These are phyloP conservation scores for Phyllosticta citriasiana DNA, from an alignment of 2,329 filamentous ascomycete genomes.

Conservation along the genomic window DNA sequence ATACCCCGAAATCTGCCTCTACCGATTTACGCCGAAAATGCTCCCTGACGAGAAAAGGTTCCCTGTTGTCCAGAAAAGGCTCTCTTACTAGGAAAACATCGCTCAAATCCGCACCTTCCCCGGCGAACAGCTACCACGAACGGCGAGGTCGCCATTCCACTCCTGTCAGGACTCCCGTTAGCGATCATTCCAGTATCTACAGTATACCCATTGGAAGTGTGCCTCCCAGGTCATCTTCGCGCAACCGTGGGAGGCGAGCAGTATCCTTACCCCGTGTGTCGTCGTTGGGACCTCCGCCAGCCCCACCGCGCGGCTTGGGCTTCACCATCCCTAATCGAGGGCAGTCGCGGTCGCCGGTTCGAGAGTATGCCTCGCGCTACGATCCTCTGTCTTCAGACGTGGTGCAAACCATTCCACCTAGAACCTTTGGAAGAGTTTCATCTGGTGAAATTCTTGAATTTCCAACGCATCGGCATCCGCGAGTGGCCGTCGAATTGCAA, in stretches of 20 bases:
- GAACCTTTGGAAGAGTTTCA: slow-evolving; percentile 39
- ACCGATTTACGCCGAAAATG: slow-evolving; percentile 14
- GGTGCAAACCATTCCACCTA: slow-evolving; percentile 34
- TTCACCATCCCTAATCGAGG: slow-evolving; percentile 36
- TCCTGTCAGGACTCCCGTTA: slow-evolving; percentile 18
- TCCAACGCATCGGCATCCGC: slow-evolving; percentile 39
- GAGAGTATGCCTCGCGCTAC: slow-evolving; percentile 29
- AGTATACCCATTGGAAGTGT: slow-evolving; percentile 36
- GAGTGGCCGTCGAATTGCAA: slow-evolving; percentile 40
- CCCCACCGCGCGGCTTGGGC: slow-evolving; percentile 17
- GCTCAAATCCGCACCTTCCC: slow-evolving; percentile 24
- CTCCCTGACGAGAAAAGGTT: slow-evolving; percentile 25
- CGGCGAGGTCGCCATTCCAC: slow-evolving; percentile 2
- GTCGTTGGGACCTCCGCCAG: slow-evolving; percentile 14
- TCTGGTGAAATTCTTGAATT: slow-evolving; percentile 41
- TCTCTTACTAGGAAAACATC: slow-evolving; percentile 14
- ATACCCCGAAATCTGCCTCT: slow-evolving; percentile 12
- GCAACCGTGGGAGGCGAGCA: slow-evolving; percentile 18
- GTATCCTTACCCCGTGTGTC: slow-evolving; percentile 14
- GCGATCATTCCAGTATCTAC: slow-evolving; percentile 35
- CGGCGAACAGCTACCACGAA: slow-evolving; percentile 19
- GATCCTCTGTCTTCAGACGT: slow-evolving; percentile 35
- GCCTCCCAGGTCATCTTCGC: slow-evolving; percentile 37
- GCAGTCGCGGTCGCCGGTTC: slow-evolving; percentile 39
- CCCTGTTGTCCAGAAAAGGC: slow-evolving; percentile 14